Percentiles rank a stretch among this genome's conserved stretches.
Evolutionary conservation across 257 asterid species (phyloP).

Genomic region (Nicotiana tabacum): DNA sequence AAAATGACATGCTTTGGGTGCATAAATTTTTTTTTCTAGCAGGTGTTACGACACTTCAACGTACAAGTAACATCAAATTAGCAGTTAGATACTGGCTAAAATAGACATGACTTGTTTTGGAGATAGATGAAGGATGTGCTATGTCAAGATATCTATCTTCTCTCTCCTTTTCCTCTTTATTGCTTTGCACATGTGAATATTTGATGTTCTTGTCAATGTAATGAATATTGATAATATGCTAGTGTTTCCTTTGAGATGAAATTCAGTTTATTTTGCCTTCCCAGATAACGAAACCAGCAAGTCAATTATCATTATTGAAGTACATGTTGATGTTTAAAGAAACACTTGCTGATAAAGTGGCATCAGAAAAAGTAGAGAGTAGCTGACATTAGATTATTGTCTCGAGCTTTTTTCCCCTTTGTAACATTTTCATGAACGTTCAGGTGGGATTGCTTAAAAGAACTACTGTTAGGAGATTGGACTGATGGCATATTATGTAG

Average conservation of each 20-base stretch:
- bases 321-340: not conserved
- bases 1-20: not conserved
- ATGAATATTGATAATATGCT: not conserved
- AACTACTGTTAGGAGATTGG: slow-evolving; percentile 76
- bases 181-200: not conserved
- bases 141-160: not conserved
- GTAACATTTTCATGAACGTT: slow-evolving; percentile 10
- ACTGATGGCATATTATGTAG: slow-evolving; percentile 81
- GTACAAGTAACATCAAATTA: not conserved
- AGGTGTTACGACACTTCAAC: not conserved
- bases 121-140: not conserved
- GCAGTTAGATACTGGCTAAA: not conserved
- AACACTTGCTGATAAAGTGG: not conserved
- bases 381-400: not conserved
- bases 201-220: not conserved
- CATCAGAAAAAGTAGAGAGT: not conserved
- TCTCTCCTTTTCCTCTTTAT: not conserved
- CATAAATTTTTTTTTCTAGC: not conserved
- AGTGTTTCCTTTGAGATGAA: not conserved
- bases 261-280: not conserved
- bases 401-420: not conserved
- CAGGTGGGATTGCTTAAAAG: slow-evolving; percentile 94
- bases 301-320: not conserved
- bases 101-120: not conserved
- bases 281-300: not conserved